Conservation (phyloP, 129 eudicot species). For the Sambucus nigra region DNA sequence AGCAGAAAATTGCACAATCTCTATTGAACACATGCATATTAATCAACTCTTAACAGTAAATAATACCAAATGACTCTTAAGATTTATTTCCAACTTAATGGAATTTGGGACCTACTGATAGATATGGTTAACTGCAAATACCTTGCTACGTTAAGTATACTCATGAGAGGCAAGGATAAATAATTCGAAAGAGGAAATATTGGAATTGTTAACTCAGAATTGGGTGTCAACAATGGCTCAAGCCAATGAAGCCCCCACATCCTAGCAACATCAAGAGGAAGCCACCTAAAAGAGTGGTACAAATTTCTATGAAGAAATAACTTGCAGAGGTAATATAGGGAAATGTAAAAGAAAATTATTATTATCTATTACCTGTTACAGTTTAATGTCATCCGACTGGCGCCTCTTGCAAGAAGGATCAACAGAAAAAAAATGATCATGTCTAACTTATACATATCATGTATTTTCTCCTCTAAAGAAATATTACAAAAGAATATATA, state of each 20-base stretch:
- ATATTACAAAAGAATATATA: not conserved
- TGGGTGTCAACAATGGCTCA: conserved; percentile 70
- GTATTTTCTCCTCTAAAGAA: not conserved
- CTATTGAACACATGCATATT: too few relatives aligned
- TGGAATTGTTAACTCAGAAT: conserved; percentile 61
- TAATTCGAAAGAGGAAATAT: conserved; percentile 73
- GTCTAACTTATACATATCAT: not conserved
- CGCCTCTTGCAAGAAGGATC: conserved; percentile 96
- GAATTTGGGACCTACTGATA: too few relatives aligned
- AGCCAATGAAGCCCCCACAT: conserved; percentile 99
- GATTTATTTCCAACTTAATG: too few relatives aligned
- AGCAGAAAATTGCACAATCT: too few relatives aligned
- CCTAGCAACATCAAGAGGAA: conserved; percentile 89
- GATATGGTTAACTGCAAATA: conserved; percentile 17
- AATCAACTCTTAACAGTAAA: too few relatives aligned
- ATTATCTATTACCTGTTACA: conserved; percentile 67
- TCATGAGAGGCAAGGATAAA: conserved; percentile 82
- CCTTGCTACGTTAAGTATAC: conserved; percentile 89
- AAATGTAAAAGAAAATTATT: not conserved
- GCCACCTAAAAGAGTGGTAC: conserved; percentile 61
- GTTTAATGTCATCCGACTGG: conserved; percentile 75
- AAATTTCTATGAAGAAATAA: not conserved
- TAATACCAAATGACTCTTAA: too few relatives aligned
- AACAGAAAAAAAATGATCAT: conserved; percentile 5
- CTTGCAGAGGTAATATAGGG: too few relatives aligned